Conservation (phyloP, 2,329 filamentous ascomycete species). For the Neofusicoccum umdonicola region DNA sequence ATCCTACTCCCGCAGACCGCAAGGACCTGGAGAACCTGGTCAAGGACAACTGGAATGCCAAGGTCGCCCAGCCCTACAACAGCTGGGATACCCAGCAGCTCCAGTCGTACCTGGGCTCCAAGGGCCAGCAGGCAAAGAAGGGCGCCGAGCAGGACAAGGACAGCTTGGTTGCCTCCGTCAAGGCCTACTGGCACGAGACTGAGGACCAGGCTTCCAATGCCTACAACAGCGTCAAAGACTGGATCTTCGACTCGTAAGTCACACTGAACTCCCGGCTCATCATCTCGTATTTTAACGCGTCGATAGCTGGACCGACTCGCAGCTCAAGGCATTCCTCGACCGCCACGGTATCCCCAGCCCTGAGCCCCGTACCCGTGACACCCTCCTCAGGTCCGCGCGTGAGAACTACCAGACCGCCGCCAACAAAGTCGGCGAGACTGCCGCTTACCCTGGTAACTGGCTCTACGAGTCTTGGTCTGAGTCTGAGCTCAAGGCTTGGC, state of each 20-base stretch:
- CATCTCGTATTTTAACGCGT: constrained; percentile 34
- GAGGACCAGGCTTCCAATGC: constrained; percentile 73
- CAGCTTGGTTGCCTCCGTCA: constrained; percentile 66
- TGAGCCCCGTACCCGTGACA: constrained; percentile 82
- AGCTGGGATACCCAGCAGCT: constrained; percentile 72
- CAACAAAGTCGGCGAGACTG: constrained; percentile 71
- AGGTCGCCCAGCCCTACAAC: constrained; percentile 72
- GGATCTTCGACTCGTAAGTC: constrained; percentile 78
- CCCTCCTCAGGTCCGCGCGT: constrained; percentile 72
- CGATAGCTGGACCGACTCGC: constrained; percentile 81
- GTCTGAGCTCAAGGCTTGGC: constrained; percentile 90
- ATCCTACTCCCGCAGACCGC: constrained; percentile 85
- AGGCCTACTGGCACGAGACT: constrained; percentile 72
- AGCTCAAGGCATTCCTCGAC: constrained; percentile 90
- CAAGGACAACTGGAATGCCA: constrained; percentile 81
- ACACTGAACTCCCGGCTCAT: neutral
- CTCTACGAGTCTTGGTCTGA: constrained; percentile 88
- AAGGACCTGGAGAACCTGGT: constrained; percentile 93
- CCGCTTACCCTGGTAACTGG: constrained; percentile 92
- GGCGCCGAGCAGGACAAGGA: constrained; percentile 68
- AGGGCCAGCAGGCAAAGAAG: constrained; percentile 68
- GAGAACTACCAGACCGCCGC: constrained; percentile 77
- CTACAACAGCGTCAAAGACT: constrained; percentile 73
- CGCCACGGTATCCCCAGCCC: constrained; percentile 83
- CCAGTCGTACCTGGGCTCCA: constrained; percentile 63